phyloP scores from a whole-genome alignment of 345 rosid genomes.

The Geranium rotundifolium region DNA sequence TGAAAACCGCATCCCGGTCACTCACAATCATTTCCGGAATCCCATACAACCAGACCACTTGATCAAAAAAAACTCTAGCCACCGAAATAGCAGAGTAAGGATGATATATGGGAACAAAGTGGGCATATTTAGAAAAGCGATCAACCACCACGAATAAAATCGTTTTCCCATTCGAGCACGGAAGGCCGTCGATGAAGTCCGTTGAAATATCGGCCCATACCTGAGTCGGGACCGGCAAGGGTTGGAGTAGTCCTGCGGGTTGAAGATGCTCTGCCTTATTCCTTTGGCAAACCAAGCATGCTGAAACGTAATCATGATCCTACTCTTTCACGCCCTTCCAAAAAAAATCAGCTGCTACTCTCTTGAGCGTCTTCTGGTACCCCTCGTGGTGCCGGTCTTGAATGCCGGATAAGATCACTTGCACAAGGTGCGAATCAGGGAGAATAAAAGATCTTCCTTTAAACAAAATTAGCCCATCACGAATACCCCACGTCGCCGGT shows the following conservation, averaged over 20 bases:
- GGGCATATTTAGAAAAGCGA: too few relatives aligned
- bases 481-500: not conserved
- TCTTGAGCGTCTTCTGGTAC: not conserved
- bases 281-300: too few relatives aligned
- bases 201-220: not conserved
- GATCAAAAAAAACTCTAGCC: not conserved
- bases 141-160: too few relatives aligned
- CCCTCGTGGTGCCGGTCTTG: not conserved
- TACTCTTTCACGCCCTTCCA: not conserved
- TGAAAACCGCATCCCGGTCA: not conserved
- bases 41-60: not conserved
- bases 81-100: not conserved
- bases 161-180: not conserved
- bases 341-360: not conserved
- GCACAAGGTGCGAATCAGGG: not conserved
- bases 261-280: too few relatives aligned
- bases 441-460: not conserved
- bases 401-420: too few relatives aligned
- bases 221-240: not conserved
- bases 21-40: not conserved
- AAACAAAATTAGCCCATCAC: not conserved
- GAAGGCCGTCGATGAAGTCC: not conserved
- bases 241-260: too few relatives aligned
- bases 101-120: not conserved
- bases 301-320: too few relatives aligned